Conservation (phyloP, 805 yeast species). For the Starmera quercuum region DNA sequence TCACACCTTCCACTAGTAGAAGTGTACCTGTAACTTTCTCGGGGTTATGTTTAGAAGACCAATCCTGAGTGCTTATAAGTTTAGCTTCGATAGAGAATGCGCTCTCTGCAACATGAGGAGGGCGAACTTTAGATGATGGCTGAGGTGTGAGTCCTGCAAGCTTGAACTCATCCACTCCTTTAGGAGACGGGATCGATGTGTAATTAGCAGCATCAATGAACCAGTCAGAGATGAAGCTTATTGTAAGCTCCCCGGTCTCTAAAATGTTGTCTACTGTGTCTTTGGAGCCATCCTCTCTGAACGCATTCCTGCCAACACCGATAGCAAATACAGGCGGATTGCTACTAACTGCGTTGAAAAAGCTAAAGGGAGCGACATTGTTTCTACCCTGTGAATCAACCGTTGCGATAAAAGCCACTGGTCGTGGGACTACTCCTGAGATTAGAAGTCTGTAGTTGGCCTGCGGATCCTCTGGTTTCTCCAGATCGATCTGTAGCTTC, state of each 20-base stretch:
- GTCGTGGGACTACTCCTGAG: constrained; percentile 52
- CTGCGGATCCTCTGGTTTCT: constrained; percentile 11
- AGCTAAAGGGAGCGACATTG: constrained; percentile 59
- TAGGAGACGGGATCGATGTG: constrained; percentile 38
- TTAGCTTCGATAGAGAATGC: constrained; percentile 54
- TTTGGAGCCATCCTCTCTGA: constrained; percentile 24
- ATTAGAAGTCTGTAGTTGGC: constrained; percentile 43
- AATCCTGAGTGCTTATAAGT: constrained; percentile 34
- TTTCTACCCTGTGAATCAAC: constrained; percentile 31
- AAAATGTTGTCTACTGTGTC: constrained; percentile 43
- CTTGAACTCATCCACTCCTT: constrained; percentile 47
- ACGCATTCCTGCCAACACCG: constrained; percentile 34
- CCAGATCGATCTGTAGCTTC: constrained; percentile 43
- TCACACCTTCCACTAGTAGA: constrained; percentile 45
- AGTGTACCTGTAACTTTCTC: constrained; percentile 27
- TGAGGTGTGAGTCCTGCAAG: constrained; percentile 44
- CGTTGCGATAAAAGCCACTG: constrained; percentile 51
- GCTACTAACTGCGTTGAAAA: constrained; percentile 34
- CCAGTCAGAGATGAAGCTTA: constrained; percentile 57
- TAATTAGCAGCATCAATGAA: constrained; percentile 56
- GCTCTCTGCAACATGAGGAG: constrained; percentile 54
- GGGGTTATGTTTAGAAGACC: constrained; percentile 33
- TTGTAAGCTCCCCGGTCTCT: constrained; percentile 45
- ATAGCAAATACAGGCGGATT: constrained; percentile 56
- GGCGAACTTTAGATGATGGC: constrained; percentile 36